These are phyloP conservation scores for Ceratocystis huliohia DNA, from an alignment of 2,329 filamentous ascomycete species.

Conservation along the genomic window DNA sequence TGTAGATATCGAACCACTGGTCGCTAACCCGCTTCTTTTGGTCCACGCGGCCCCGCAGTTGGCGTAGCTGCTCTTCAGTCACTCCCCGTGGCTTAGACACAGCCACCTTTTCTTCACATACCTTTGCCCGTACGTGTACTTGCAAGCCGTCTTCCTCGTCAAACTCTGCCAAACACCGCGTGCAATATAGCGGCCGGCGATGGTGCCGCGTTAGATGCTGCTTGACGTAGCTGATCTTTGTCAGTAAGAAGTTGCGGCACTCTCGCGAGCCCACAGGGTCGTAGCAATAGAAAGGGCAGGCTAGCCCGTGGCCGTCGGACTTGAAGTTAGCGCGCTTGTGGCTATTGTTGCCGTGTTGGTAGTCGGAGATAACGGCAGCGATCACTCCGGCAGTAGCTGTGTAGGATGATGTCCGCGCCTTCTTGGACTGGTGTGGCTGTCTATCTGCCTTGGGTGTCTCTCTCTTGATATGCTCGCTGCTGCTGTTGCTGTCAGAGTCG, in stretches of 20 bases:
- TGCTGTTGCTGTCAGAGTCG: constrained; percentile 13
- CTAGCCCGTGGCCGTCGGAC: constrained; percentile 20
- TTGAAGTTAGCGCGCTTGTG: constrained; percentile 18
- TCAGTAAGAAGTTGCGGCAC: constrained; percentile 23
- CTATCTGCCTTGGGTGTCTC: not conserved
- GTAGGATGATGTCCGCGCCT: not conserved
- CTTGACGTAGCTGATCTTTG: constrained; percentile 25
- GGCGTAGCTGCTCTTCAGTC: constrained; percentile 22
- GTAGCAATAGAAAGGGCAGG: constrained; percentile 24
- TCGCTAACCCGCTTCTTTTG: constrained; percentile 22
- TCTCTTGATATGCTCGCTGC: not conserved
- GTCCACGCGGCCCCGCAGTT: constrained; percentile 22
- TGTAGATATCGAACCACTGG: constrained; percentile 24
- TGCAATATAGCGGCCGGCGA: constrained; percentile 23
- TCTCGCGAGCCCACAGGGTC: constrained; percentile 22
- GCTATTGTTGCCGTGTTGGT: constrained; percentile 12
- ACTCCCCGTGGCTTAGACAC: constrained; percentile 21
- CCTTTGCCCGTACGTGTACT: constrained; percentile 20
- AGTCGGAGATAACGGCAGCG: not conserved
- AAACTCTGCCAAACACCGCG: constrained; percentile 23
- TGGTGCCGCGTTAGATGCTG: constrained; percentile 24
- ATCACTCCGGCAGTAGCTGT: not conserved
- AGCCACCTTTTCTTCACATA: constrained; percentile 16
- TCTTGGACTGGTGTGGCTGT: constrained; percentile 6
- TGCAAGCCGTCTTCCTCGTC: constrained; percentile 20